Percentiles rank a stretch among this genome's conserved stretches.
phyloP scores from a whole-genome alignment of 2,329 filamentous ascomycete genomes.

The Talaromyces islandicus region DNA sequence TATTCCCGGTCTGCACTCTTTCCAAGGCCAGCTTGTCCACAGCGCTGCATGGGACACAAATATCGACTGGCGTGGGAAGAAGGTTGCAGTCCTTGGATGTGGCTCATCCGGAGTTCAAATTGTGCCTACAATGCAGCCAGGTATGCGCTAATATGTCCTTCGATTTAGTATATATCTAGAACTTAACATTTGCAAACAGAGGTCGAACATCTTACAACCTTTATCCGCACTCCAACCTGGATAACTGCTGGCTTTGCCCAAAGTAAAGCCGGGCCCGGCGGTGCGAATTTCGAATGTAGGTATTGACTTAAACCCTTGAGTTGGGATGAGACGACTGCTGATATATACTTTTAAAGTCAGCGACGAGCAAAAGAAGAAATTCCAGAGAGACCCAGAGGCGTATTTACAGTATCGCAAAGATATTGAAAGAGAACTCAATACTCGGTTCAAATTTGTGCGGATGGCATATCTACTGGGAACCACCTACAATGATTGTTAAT shows the following conservation, averaged over 20 bases:
- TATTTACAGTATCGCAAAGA: not conserved
- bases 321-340: not conserved
- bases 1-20: slow-evolving; percentile 36
- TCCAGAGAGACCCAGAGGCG: not conserved
- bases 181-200: not conserved
- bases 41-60: slow-evolving; percentile 26
- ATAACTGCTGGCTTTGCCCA: no score
- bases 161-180: no score
- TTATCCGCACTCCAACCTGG: slow-evolving; percentile 13
- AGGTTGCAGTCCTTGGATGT: slow-evolving; percentile 14
- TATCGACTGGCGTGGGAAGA: slow-evolving; percentile 13
- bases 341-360: not conserved
- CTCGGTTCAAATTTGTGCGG: not conserved
- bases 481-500: not conserved
- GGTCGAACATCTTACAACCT: not conserved
- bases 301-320: not conserved
- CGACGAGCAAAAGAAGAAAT: not conserved
- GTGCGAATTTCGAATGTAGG: slow-evolving; percentile 12
- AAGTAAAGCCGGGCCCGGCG: slow-evolving; percentile 8
- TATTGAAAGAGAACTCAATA: not conserved
- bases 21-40: slow-evolving; percentile 35
- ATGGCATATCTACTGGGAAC: not conserved
- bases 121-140: not conserved
- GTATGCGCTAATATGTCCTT: no score
- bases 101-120: not conserved